Evolutionary conservation across 768 basidiomycete genomes (phyloP), one percentile per base, ranked within the genome.

Genomic region (button mushroom (Agaricus bisporus)): DNA sequence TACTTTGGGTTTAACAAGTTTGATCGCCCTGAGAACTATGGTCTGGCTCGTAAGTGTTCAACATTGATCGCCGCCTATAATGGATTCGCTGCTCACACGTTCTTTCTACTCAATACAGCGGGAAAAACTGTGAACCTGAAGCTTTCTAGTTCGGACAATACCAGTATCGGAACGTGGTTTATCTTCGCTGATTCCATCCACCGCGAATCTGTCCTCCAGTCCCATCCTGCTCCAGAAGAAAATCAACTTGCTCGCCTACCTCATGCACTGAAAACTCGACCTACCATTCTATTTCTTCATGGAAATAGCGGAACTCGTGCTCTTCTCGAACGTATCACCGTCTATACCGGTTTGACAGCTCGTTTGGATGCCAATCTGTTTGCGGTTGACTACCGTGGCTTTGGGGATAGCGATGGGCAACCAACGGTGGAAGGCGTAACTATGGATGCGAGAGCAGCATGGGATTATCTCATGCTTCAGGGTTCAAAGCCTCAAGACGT

Each of bases 311-410:
- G 74, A 1, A 84, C 82, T 1, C 75, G 88, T 8, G 82, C 83
- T 0, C 67, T 73, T 1, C 63, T 68, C 1, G 69, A 74, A 41
- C 80, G 88, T 22, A 76, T 84, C 1, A 68, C 70, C 1, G 62
- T 79, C 6, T 85, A 83, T 62, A 68, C 67, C 0, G 66, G 68
- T 0, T 73, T 80, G 54, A 76, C 84, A 0, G 72, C 76, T 5
- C 74, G 79, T 0, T 65, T 84, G 26, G 66, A 68, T 29, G 75
- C 74, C 14, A 88, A 88, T 62, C 75, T 89, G 20, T 65, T 91
- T 20, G 78, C 78, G 0, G 72, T 84, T 18, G 89, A 91, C 65
- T 91, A 91, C 63, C 74, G 88, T 46, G 88, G 88, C 1, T 91
- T 83, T 58, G 89, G 71, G 4, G 86, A 91, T 64, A 87, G 85